These are phyloP conservation scores for Pseudofabraea citricarpa DNA, from an alignment of 2,329 filamentous ascomycete genomes.

Conservation along the genomic window DNA sequence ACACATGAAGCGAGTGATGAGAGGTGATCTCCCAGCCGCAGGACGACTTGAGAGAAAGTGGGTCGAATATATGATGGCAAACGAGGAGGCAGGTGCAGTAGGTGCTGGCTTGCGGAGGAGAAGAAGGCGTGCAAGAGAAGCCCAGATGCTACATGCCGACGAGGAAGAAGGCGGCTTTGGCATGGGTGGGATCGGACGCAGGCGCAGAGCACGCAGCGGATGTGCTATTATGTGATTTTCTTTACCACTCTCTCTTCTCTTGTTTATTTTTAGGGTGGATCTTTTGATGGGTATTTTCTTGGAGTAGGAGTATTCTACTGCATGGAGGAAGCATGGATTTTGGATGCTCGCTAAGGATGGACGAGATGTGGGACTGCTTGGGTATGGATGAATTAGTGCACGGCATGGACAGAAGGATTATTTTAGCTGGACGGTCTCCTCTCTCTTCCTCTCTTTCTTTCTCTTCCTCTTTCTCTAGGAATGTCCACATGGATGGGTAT, in stretches of 20 bases:
- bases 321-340: too few relatives aligned
- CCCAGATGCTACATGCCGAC: conserved; percentile 72
- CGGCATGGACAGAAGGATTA: too few relatives aligned
- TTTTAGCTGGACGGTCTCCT: too few relatives aligned
- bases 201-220: conserved; percentile 59
- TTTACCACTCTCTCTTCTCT: not conserved
- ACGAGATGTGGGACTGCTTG: too few relatives aligned
- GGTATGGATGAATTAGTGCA: too few relatives aligned
- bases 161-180: conserved; percentile 67
- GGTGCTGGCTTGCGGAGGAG: conserved; percentile 65
- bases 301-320: too few relatives aligned
- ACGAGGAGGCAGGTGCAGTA: conserved; percentile 71
- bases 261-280: too few relatives aligned
- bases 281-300: not conserved
- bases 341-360: too few relatives aligned
- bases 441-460: too few relatives aligned
- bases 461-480: too few relatives aligned
- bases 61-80: conserved; percentile 91
- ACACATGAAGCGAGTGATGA: conserved; percentile 79
- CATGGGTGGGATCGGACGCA: conserved; percentile 36
- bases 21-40: conserved; percentile 70
- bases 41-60: conserved; percentile 82
- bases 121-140: conserved; percentile 74
- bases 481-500: too few relatives aligned
- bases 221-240: conserved; percentile 59